phyloP scores from a whole-genome alignment of 768 basidiomycete genomes.

The Kwoniella pini region DNA sequence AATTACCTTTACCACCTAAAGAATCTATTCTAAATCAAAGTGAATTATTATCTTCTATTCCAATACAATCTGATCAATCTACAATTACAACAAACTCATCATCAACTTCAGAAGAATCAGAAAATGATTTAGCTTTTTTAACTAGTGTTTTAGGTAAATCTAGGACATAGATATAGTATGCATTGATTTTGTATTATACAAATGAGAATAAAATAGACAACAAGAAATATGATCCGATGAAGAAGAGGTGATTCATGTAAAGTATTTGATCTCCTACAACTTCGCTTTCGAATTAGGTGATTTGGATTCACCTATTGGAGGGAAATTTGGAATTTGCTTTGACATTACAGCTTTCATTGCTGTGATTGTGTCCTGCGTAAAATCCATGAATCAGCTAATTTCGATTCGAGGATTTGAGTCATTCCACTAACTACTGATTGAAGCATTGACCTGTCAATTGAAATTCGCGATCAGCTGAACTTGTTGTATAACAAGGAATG shows the following conservation, averaged over 20 bases:
- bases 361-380: conserved; percentile 26
- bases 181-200: too few relatives aligned
- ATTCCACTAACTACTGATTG: conserved; percentile 58
- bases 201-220: too few relatives aligned
- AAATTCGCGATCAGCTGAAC: conserved; percentile 2
- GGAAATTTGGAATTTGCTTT: conserved; percentile 30
- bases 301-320: conserved; percentile 13
- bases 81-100: not conserved
- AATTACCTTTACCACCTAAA: conserved; percentile 20
- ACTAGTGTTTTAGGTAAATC: conserved; percentile 15
- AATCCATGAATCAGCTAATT: not conserved
- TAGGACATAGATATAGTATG: conserved; percentile 15
- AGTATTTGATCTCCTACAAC: not conserved
- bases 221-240: too few relatives aligned
- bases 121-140: conserved; percentile 20
- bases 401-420: not conserved
- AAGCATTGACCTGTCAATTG: conserved; percentile 56
- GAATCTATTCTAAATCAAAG: not conserved
- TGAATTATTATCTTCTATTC: conserved; percentile 10
- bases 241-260: too few relatives aligned
- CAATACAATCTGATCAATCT: not conserved
- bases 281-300: conserved; percentile 5
- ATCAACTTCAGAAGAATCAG: conserved; percentile 8
- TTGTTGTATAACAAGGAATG: too few relatives aligned
- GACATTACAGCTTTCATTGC: conserved; percentile 44